Percentiles rank a stretch among this genome's conserved stretches.
Evolutionary conservation across 768 basidiomycete species (phyloP).

Genomic region (Naganishia randhawae): DNA sequence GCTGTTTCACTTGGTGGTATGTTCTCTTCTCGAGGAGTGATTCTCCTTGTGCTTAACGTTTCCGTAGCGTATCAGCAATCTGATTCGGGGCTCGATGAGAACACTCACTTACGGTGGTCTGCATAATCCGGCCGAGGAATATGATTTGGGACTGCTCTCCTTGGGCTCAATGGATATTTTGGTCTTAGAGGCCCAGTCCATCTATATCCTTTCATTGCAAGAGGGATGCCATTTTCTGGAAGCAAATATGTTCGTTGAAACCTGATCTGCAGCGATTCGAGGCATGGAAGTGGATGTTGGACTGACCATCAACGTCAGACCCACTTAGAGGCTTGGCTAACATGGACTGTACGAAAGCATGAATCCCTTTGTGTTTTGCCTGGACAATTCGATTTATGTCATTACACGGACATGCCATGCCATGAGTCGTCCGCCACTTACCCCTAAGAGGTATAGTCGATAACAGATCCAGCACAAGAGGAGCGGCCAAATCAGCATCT

Average conservation of each 20-base stretch:
- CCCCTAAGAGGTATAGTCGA: slow-evolving; percentile 31
- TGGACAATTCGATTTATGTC: not conserved
- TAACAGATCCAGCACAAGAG: not conserved
- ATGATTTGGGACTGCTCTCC: slow-evolving; percentile 70
- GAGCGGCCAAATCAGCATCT: not conserved
- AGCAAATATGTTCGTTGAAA: not conserved
- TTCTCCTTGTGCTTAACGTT: slow-evolving; percentile 53
- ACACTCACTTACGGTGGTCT: slow-evolving; percentile 58
- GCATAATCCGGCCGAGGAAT: slow-evolving; percentile 89
- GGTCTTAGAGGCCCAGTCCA: slow-evolving; percentile 81
- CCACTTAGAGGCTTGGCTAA: slow-evolving; percentile 8
- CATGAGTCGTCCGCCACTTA: slow-evolving; percentile 34
- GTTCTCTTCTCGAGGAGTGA: slow-evolving; percentile 55
- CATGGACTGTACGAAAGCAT: slow-evolving; percentile 41
- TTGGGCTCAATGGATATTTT: slow-evolving; percentile 78
- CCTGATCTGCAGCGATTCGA: not conserved
- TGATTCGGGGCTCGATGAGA: not conserved
- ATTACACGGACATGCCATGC: not conserved
- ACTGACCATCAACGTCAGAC: slow-evolving; percentile 61
- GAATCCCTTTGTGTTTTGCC: slow-evolving; percentile 44
- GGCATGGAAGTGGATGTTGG: no score
- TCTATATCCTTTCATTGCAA: slow-evolving; percentile 60
- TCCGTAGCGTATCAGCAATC: slow-evolving; percentile 20
- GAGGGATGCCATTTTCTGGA: slow-evolving; percentile 58
- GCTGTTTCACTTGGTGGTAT: slow-evolving; percentile 59